Base-by-base conservation (phyloP, 495 filamentous ascomycete species). In the Annulohypoxylon moriforme region DNA sequence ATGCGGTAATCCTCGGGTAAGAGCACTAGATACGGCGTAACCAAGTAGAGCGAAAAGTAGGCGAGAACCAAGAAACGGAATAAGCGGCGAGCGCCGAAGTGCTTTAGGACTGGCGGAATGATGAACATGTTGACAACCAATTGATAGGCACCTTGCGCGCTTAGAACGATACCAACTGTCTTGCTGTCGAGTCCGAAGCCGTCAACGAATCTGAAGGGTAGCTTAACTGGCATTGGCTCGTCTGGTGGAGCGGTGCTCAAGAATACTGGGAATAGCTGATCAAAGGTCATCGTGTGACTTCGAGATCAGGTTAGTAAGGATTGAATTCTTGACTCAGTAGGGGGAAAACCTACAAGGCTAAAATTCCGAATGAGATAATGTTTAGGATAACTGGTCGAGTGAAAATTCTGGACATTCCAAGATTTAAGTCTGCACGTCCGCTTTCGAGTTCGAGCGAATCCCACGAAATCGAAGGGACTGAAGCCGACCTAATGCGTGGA, bases 181-280 rank as follows among this genome's bases (percentile, higher is more conserved):
- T 93, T 91, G 22, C 92, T 93, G 36, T 89, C 84, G 31, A 97
- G 84, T 4, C 89, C 92, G 63, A 98, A 93, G 9, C 96, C 96
- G 59, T 93, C 93, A 5, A 88, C 89, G 76, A 99, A 98, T 71
- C 91, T 91, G 84, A 98, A 92, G 5, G 94, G 94, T 20, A 96
- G 85, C 33, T 81, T 78, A 7, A 74, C 72, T 0, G 81, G 79
- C 6, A 74, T 67, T 5, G 62, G 46, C 18, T 79, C 42, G 9
- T 86, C 81, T 6, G 88, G 83, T 8, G 81, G 77, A 18, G 88
- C 87, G 22, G 92, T 94, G 75, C 93, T 96, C 62, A 99, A 86
- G 67, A 98, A 92, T 3, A 98, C 92, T 0, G 96, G 96, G 70
- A 98, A 89, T 33, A 98, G 84, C 76, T 97, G 91, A 82, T 99